Evolutionary conservation across 2,329 filamentous ascomycete genomes (phyloP).

Genomic region (Chalaropsis ovoidea): DNA sequence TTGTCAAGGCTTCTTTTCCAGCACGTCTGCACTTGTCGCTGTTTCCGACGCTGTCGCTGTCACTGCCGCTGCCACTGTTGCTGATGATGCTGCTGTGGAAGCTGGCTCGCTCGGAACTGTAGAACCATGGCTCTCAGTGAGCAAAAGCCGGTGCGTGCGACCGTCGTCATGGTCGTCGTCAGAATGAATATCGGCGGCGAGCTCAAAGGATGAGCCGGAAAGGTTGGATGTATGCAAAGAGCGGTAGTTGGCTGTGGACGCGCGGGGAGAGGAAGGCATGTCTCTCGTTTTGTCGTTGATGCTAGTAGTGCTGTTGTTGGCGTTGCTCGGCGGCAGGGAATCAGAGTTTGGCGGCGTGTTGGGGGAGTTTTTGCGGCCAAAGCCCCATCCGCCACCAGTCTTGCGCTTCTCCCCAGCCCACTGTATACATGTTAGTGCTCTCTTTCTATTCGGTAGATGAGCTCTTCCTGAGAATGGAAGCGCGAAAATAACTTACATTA

Average conservation of each 20-base stretch:
- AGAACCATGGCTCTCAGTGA: background rate
- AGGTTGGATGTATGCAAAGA: slow-evolving; percentile 21
- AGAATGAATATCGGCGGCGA: slow-evolving; percentile 21
- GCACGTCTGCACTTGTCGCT: background rate
- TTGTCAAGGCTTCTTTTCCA: background rate
- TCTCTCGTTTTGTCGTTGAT: slow-evolving; percentile 23
- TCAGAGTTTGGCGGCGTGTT: slow-evolving; percentile 29
- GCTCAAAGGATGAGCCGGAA: slow-evolving; percentile 23
- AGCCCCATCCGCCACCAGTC: slow-evolving; percentile 37
- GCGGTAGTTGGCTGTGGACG: slow-evolving; percentile 18
- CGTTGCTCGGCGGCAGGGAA: slow-evolving; percentile 30
- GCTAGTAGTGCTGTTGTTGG: slow-evolving; percentile 30
- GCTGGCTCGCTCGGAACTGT: background rate
- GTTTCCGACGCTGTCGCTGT: no score
- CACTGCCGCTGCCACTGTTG: background rate
- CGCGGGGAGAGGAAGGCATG: slow-evolving; percentile 17
- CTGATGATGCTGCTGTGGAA: background rate
- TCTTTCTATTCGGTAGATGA: background rate
- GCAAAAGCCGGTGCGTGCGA: background rate
- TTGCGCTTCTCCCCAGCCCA: slow-evolving; percentile 71
- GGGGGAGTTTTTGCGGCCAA: slow-evolving; percentile 34
- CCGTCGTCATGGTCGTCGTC: slow-evolving; percentile 18
- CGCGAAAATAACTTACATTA: slow-evolving; percentile 28
- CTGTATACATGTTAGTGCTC: background rate
- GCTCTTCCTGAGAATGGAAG: no score